A percentile compares a stretch with the other conserved stretches of the same genome.
Evolutionary conservation across 352 stramenopile genomes (phyloP).

Genomic region (Globisporangium spiculum): DNA sequence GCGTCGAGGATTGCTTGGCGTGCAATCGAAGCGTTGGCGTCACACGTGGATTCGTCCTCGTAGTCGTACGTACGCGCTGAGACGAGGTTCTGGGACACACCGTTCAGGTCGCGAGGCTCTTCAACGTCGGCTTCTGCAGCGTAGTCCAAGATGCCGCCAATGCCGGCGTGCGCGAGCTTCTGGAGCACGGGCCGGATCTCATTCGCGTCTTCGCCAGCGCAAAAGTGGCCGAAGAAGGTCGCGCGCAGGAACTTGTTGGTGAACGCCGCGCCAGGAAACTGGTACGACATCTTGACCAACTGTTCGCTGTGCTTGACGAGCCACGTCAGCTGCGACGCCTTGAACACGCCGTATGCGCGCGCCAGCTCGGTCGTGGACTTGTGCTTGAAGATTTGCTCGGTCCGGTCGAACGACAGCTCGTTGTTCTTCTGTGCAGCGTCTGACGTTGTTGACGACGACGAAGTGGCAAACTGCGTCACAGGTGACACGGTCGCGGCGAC

Average conservation of each 20-base stretch:
- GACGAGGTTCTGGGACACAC: constrained; percentile 80
- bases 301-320: constrained; percentile 88
- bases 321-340: constrained; percentile 78
- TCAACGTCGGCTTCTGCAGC: constrained; percentile 92
- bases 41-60: constrained; percentile 91
- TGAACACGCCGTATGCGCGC: constrained; percentile 86
- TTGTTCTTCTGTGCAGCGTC: constrained; percentile 1
- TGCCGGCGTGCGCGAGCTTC: constrained; percentile 74
- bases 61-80: constrained; percentile 95
- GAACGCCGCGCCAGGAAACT: constrained; percentile 75
- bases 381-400: constrained; percentile 77
- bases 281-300: constrained; percentile 81
- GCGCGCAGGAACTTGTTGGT: constrained; percentile 88
- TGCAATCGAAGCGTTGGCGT: constrained; percentile 88
- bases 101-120: constrained; percentile 72
- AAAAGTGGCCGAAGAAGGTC: constrained; percentile 98
- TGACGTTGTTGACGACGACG: constrained; percentile 45
- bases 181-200: constrained; percentile 81
- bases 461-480: constrained; percentile 8
- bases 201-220: constrained; percentile 89
- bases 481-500: constrained; percentile 14
- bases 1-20: constrained; percentile 80
- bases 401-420: constrained; percentile 67
- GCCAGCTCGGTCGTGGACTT: constrained; percentile 87
- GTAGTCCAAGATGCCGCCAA: constrained; percentile 97